phyloP scores from a whole-genome alignment of 2,329 filamentous ascomycete species.

The Scedosporium minutisporum region DNA sequence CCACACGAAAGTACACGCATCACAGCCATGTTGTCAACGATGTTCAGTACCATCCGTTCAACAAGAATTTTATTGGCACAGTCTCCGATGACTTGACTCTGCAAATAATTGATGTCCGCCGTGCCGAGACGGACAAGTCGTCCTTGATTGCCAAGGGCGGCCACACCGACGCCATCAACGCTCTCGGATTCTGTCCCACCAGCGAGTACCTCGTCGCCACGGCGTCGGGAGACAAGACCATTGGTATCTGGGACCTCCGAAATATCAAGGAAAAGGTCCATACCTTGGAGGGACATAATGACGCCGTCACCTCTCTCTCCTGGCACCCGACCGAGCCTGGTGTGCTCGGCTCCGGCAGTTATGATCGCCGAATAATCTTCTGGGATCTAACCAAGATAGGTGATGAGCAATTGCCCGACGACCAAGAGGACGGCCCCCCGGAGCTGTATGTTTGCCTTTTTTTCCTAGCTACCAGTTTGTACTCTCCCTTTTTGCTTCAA shows the following conservation, averaged over 20 bases:
- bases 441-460: slow-evolving; percentile 60
- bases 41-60: slow-evolving; percentile 86
- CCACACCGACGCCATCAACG: slow-evolving; percentile 88
- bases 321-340: slow-evolving; percentile 91
- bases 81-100: slow-evolving; percentile 93
- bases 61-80: slow-evolving; percentile 76
- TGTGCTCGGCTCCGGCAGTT: slow-evolving; percentile 82
- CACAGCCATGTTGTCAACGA: slow-evolving; percentile 92
- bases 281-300: slow-evolving; percentile 76
- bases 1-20: slow-evolving; percentile 70
- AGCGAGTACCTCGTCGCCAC: slow-evolving; percentile 88
- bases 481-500: slow-evolving; percentile 5
- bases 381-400: slow-evolving; percentile 92
- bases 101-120: slow-evolving; percentile 82
- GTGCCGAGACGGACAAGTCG: slow-evolving; percentile 53
- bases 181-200: slow-evolving; percentile 86
- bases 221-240: slow-evolving; percentile 88
- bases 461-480: too few relatives aligned
- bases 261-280: slow-evolving; percentile 87
- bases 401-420: slow-evolving; percentile 89
- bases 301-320: slow-evolving; percentile 81
- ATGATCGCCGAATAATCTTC: slow-evolving; percentile 88
- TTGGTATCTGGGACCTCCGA: slow-evolving; percentile 90
- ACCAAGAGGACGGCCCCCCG: slow-evolving; percentile 87
- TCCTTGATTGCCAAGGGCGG: slow-evolving; percentile 62